Conservation (phyloP, 2,329 filamentous ascomycete species). For the Dactylellina drechsleri region DNA sequence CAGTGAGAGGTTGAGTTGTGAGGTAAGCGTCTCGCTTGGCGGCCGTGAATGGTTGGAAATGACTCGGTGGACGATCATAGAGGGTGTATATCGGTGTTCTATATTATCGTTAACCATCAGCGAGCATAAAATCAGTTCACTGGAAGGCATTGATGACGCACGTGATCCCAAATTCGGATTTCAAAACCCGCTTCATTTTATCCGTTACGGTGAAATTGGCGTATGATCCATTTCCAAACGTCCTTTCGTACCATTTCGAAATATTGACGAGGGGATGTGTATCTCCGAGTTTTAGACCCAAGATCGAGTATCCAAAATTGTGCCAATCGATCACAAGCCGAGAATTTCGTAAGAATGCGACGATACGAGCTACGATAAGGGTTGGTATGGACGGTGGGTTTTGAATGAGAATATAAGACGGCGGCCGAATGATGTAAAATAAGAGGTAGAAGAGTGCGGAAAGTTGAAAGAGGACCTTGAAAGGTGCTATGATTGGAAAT, state of each 20-base stretch:
- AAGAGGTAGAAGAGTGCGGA: slow-evolving; percentile 76
- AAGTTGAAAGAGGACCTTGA: slow-evolving; percentile 88
- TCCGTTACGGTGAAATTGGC: slow-evolving; percentile 88
- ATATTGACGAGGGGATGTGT: slow-evolving; percentile 77
- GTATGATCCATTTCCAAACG: slow-evolving; percentile 74
- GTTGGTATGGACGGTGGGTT: slow-evolving; percentile 97
- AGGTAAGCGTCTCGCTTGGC: slow-evolving; percentile 71
- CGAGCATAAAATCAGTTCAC: background rate
- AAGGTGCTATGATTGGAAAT: slow-evolving; percentile 79
- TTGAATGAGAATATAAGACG: slow-evolving; percentile 66
- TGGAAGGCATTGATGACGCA: background rate
- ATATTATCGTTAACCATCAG: background rate
- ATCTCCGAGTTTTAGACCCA: slow-evolving; percentile 73
- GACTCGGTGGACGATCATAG: slow-evolving; percentile 84
- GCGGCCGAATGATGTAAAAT: slow-evolving; percentile 74
- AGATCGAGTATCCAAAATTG: slow-evolving; percentile 96
- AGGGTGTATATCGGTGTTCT: slow-evolving; percentile 74
- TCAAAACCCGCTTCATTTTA: slow-evolving; percentile 72
- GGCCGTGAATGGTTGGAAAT: slow-evolving; percentile 77
- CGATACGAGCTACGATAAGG: slow-evolving; percentile 76
- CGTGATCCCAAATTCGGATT: slow-evolving; percentile 48
- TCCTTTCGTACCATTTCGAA: slow-evolving; percentile 79
- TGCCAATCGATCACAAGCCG: slow-evolving; percentile 95
- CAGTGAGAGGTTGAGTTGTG: slow-evolving; percentile 72
- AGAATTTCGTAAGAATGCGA: slow-evolving; percentile 80